Percentiles rank a stretch among this genome's conserved stretches.
phyloP scores from a whole-genome alignment of 306 rosid genomes.

The Carpinus viminea region DNA sequence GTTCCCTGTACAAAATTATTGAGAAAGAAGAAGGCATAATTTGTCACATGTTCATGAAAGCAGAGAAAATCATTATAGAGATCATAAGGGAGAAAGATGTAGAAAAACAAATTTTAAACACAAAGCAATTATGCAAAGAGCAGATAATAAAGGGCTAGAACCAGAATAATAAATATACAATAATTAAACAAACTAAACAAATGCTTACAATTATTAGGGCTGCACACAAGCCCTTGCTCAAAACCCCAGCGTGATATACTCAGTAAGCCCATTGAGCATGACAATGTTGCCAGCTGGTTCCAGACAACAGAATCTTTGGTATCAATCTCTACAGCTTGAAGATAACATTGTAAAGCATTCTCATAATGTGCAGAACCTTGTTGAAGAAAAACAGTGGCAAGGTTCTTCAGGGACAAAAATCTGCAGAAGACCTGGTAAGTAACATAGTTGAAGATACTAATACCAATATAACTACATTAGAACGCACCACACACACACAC shows the following conservation, averaged over 20 bases:
- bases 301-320: conserved; percentile 93
- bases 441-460: conserved; percentile 11
- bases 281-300: conserved; percentile 94
- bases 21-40: conserved; percentile 15
- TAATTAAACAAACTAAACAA: conserved; percentile 3
- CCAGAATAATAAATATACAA: conserved; percentile 6
- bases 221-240: conserved; percentile 94
- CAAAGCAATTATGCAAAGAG: background rate
- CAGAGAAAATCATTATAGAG: conserved; percentile 15
- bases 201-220: conserved; percentile 96
- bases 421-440: conserved; percentile 49
- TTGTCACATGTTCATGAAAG: conserved; percentile 24
- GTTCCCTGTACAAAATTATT: conserved; percentile 64
- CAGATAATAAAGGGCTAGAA: conserved; percentile 10
- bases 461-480: conserved; percentile 9
- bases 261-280: conserved; percentile 84
- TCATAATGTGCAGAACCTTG: conserved; percentile 82
- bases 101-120: conserved; percentile 16
- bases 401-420: conserved; percentile 93
- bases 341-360: conserved; percentile 83
- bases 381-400: conserved; percentile 86
- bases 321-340: conserved; percentile 98
- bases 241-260: conserved; percentile 99
- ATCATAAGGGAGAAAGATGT: conserved; percentile 8
- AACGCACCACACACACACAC: conserved; percentile 13